Evolutionary conservation across 805 yeast species (phyloP).

Genomic region (Metschnikowia cubensis): DNA sequence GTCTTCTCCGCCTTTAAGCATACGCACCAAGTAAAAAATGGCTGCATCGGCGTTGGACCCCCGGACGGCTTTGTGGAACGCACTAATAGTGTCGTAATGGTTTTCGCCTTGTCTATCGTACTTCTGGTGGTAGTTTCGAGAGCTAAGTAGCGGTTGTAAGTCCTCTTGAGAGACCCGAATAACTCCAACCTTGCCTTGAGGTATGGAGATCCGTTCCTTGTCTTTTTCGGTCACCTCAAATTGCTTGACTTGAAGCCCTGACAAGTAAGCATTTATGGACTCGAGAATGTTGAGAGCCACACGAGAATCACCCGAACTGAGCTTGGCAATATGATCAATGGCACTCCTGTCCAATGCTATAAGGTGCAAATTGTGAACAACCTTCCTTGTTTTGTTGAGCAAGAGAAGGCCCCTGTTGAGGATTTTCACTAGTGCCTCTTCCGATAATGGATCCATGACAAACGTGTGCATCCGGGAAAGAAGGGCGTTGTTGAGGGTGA

Average conservation of each 20-base stretch:
- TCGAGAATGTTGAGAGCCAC: constrained; percentile 79
- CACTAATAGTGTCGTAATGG: constrained; percentile 93
- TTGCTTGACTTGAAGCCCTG: constrained; percentile 25
- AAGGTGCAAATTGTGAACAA: constrained; percentile 46
- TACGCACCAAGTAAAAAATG: constrained; percentile 75
- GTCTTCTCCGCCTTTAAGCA: constrained; percentile 93
- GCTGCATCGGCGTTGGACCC: constrained; percentile 92
- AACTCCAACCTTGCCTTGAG: constrained; percentile 21
- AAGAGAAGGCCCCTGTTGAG: constrained; percentile 42
- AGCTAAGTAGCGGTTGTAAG: constrained; percentile 42
- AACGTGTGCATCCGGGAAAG: constrained; percentile 44
- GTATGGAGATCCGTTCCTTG: constrained; percentile 10
- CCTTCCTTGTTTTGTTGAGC: constrained; percentile 55
- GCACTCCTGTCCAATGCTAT: constrained; percentile 54
- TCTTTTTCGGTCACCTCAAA: constrained; percentile 12
- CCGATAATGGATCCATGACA: constrained; percentile 37
- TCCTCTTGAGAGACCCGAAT: constrained; percentile 37
- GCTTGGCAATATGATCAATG: constrained; percentile 61
- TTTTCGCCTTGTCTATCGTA: constrained; percentile 88
- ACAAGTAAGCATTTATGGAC: constrained; percentile 55
- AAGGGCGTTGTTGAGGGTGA: constrained; percentile 39
- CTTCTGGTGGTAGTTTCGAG: constrained; percentile 45
- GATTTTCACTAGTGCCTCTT: constrained; percentile 32
- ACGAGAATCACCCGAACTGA: constrained; percentile 88
- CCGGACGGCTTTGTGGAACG: constrained; percentile 88